phyloP scores from a whole-genome alignment of 169 alveolate species.

The Pseudocohnilembus persalinus region DNA sequence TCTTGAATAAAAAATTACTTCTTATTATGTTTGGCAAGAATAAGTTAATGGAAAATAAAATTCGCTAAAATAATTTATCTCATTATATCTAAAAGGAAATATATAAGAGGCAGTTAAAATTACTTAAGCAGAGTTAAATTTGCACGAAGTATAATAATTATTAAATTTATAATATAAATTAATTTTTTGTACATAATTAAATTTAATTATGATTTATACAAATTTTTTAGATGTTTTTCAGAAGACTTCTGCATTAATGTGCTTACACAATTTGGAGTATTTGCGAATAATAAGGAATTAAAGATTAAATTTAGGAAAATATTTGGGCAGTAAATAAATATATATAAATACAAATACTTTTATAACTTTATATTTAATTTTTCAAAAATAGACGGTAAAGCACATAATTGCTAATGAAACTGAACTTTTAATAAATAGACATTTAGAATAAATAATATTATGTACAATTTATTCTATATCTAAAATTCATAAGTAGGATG shows the following conservation, averaged over 20 bases:
- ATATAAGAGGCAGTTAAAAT: not conserved
- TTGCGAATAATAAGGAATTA: not conserved
- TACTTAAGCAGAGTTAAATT: not conserved
- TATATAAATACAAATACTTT: too few species aligned
- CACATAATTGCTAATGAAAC: constrained; percentile 22
- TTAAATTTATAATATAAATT: not conserved
- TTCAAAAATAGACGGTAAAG: not conserved
- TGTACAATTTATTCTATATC: constrained; percentile 12
- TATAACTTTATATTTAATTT: too few species aligned
- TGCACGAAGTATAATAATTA: not conserved
- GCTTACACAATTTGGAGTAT: constrained; percentile 7
- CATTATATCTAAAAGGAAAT: constrained; percentile 7
- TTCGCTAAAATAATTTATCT: not conserved
- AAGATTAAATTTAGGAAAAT: constrained; percentile 10
- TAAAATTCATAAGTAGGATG: not conserved
- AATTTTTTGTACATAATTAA: not conserved
- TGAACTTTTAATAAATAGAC: constrained; percentile 9
- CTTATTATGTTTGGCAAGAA: constrained; percentile 23
- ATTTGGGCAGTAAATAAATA: constrained; percentile 1
- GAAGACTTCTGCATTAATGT: constrained; percentile 20
- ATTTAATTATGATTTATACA: not conserved
- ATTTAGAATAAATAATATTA: constrained; percentile 13
- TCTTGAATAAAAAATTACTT: constrained; percentile 2
- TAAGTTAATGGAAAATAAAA: not conserved
- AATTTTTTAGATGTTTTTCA: constrained; percentile 11